Evolutionary conservation across 169 alveolate genomes (phyloP).

Genomic region (Plasmodium blacklocki): DNA sequence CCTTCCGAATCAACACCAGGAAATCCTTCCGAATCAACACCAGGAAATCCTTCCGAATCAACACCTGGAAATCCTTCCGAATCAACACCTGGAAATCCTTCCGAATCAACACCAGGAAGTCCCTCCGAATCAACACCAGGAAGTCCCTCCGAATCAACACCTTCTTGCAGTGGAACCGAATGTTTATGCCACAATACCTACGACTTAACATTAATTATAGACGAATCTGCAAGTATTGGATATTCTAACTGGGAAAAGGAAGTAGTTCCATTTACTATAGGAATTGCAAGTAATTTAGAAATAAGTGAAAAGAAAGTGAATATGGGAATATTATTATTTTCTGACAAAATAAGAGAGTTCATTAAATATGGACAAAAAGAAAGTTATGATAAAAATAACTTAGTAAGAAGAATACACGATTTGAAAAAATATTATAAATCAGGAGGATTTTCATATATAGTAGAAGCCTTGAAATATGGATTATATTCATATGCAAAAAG

Average conservation of each 20-base stretch:
- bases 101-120: constrained; percentile 26
- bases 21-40: constrained; percentile 20
- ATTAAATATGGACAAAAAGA: constrained; percentile 52
- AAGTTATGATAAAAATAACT: constrained; percentile 31
- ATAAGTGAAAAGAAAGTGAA: constrained; percentile 31
- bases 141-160: constrained; percentile 24
- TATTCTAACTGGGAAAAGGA: constrained; percentile 34
- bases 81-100: constrained; percentile 23
- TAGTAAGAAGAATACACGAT: constrained; percentile 14
- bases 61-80: constrained; percentile 21
- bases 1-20: constrained; percentile 14
- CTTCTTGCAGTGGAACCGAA: constrained; percentile 51
- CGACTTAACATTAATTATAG: constrained; percentile 63
- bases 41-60: constrained; percentile 22
- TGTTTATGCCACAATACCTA: constrained; percentile 50
- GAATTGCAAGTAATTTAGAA: constrained; percentile 22
- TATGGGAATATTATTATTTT: constrained; percentile 54
- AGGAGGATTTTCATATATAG: constrained; percentile 61
- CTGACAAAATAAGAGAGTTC: constrained; percentile 48
- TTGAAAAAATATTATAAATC: constrained; percentile 25
- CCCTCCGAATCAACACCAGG: constrained; percentile 29
- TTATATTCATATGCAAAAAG: constrained; percentile 22
- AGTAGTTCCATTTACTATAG: constrained; percentile 29
- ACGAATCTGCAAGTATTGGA: constrained; percentile 71
- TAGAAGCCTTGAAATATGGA: constrained; percentile 38